A percentile compares a stretch with the other conserved stretches of the same genome.
These are phyloP conservation scores for Fomes fomentarius DNA, from an alignment of 1,284 basidiomycete species.

Conservation along the genomic window DNA sequence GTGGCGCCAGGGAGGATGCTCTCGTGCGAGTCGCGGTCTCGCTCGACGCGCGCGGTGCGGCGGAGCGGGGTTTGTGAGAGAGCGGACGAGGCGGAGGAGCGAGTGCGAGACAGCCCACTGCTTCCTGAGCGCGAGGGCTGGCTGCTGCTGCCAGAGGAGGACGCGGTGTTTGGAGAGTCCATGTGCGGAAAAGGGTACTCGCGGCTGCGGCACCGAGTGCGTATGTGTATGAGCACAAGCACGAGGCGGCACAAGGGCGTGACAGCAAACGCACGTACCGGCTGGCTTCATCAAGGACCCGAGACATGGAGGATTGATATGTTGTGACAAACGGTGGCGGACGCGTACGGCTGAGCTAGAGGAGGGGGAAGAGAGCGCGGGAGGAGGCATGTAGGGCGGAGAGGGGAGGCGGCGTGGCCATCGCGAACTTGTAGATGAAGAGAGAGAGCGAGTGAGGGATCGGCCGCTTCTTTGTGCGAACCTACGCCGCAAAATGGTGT, in stretches of 20 bases:
- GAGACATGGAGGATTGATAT: constrained; percentile 9
- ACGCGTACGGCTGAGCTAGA: constrained; percentile 14
- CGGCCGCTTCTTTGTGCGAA: constrained; percentile 26
- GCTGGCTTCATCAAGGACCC: constrained; percentile 16
- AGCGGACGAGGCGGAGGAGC: constrained; percentile 20
- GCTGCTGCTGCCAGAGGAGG: constrained; percentile 25
- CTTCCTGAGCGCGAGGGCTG: constrained; percentile 20
- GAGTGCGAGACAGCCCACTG: too few species aligned
- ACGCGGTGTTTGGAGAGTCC: constrained; percentile 24
- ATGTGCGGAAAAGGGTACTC: constrained; percentile 29
- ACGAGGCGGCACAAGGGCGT: not conserved
- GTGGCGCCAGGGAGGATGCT: constrained; percentile 19
- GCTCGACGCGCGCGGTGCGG: constrained; percentile 21
- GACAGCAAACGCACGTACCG: constrained; percentile 12
- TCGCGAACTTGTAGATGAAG: constrained; percentile 24
- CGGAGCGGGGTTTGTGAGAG: constrained; percentile 13
- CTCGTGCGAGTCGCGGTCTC: constrained; percentile 21
- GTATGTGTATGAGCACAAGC: not conserved
- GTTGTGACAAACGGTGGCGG: constrained; percentile 6
- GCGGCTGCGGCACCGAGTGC: constrained; percentile 13
- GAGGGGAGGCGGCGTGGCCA: constrained; percentile 20
- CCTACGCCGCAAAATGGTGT: constrained; percentile 21
- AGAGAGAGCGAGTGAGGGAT: constrained; percentile 14
- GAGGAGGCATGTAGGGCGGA: constrained; percentile 14
- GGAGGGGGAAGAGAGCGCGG: constrained; percentile 10